Conservation (phyloP, 331 rosid species). For the Malus hybrid region DNA sequence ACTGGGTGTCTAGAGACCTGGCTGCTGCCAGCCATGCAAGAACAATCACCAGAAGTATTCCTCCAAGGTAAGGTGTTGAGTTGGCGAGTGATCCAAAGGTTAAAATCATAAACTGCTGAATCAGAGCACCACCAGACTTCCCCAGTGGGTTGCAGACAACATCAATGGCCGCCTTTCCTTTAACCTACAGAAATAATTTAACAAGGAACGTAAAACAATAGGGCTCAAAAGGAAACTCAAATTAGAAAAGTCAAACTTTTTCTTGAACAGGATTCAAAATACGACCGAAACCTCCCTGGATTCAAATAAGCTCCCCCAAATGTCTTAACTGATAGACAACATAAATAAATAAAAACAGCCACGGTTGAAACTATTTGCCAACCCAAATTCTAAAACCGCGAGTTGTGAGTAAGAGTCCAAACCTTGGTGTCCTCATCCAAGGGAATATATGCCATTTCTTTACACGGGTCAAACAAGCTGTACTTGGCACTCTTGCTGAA, state of each 20-base stretch:
- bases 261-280: too few species aligned
- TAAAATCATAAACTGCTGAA: constrained; percentile 90
- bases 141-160: constrained; percentile 97
- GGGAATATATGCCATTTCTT: constrained; percentile 98
- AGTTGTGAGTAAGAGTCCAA: constrained; percentile 1
- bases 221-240: not conserved
- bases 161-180: constrained; percentile 97
- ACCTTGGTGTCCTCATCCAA: constrained; percentile 97
- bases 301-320: not conserved
- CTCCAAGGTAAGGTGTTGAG: constrained; percentile 93
- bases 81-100: constrained; percentile 84
- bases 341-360: not conserved
- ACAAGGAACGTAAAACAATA: not conserved
- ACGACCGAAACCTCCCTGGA: too few species aligned
- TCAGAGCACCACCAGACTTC: constrained; percentile 92
- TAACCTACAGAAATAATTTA: constrained; percentile 39
- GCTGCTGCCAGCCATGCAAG: constrained; percentile 84
- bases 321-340: not conserved
- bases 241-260: not conserved
- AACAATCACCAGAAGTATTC: constrained; percentile 67
- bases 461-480: constrained; percentile 94
- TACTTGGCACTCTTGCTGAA: constrained; percentile 98
- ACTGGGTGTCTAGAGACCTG: constrained; percentile 75
- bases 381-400: not conserved
- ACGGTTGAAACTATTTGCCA: not conserved